Conservation (phyloP, 23 red algal genomes). For the Gracilaria gracilis region DNA sequence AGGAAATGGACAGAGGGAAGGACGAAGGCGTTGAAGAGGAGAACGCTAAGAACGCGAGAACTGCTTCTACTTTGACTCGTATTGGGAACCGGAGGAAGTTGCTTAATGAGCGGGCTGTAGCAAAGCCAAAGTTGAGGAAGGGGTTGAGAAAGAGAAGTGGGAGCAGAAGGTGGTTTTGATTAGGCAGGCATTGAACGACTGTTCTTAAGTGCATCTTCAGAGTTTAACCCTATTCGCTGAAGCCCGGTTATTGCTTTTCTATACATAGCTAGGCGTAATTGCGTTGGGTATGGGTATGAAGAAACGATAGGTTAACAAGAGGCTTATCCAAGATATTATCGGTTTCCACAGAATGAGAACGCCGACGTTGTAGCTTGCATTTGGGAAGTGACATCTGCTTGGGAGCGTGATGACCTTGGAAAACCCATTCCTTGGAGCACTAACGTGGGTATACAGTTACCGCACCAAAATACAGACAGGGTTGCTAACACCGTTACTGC, state of each 20-base stretch:
- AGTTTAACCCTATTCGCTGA: too few relatives aligned
- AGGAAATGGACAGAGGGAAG: neutral
- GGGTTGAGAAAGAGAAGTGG: too few relatives aligned
- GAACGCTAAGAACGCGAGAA: neutral
- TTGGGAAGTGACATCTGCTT: slow-evolving; percentile 75
- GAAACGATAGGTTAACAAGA: slow-evolving; percentile 68
- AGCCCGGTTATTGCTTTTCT: too few relatives aligned
- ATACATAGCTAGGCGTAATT: too few relatives aligned
- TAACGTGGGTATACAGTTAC: neutral
- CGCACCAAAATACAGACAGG: slow-evolving; percentile 18
- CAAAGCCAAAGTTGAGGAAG: neutral
- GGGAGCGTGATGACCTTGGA: slow-evolving; percentile 24
- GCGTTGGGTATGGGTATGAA: too few relatives aligned
- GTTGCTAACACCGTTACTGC: slow-evolving; percentile 36
- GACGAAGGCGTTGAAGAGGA: neutral
- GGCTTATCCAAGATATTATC: slow-evolving; percentile 58
- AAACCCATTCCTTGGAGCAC: neutral
- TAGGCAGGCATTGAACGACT: neutral
- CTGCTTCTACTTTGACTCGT: neutral
- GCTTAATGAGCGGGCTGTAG: neutral
- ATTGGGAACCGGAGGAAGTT: neutral
- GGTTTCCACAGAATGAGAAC: slow-evolving; percentile 42
- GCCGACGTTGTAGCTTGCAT: slow-evolving; percentile 61
- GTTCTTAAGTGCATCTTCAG: too few relatives aligned
- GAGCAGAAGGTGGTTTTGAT: neutral